phyloP scores from a whole-genome alignment of 306 rosid genomes.

The Dryas octopetala region DNA sequence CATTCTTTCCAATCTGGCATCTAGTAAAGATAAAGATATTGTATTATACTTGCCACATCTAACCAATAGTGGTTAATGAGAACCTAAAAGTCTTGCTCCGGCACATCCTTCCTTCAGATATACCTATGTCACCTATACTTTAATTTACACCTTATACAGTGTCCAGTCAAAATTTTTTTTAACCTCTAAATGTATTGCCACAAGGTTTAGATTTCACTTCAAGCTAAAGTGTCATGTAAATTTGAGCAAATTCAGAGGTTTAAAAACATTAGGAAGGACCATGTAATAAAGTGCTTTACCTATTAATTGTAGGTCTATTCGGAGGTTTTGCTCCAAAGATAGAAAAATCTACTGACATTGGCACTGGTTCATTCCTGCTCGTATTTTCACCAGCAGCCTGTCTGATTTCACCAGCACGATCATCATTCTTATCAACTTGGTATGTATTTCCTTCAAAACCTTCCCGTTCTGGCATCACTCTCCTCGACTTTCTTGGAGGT shows the following conservation, averaged over 20 bases:
- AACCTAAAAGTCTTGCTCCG: too few relatives aligned
- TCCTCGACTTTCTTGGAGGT: conserved; percentile 92
- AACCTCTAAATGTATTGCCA: conserved; percentile 3
- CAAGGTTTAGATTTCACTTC: conserved; percentile 26
- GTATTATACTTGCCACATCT: too few relatives aligned
- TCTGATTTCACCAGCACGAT: conserved; percentile 44
- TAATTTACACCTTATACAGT: neutral
- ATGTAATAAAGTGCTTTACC: conserved; percentile 43
- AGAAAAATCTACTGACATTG: conserved; percentile 89
- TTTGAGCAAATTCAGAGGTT: conserved; percentile 5
- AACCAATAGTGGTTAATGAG: too few relatives aligned
- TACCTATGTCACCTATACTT: neutral
- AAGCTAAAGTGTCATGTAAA: conserved; percentile 13
- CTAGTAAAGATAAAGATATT: too few relatives aligned
- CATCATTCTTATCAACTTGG: conserved; percentile 52
- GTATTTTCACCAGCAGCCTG: conserved; percentile 61
- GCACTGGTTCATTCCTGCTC: conserved; percentile 61
- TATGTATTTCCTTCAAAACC: conserved; percentile 63
- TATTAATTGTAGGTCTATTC: conserved; percentile 90
- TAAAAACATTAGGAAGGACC: conserved; percentile 15
- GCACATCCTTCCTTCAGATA: too few relatives aligned
- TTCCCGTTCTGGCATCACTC: conserved; percentile 88
- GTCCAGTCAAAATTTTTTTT: neutral
- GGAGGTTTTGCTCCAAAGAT: conserved; percentile 86
- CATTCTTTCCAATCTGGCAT: too few relatives aligned